phyloP scores from a whole-genome alignment of 2,329 filamentous ascomycete genomes.

The Colletotrichum paranaense region DNA sequence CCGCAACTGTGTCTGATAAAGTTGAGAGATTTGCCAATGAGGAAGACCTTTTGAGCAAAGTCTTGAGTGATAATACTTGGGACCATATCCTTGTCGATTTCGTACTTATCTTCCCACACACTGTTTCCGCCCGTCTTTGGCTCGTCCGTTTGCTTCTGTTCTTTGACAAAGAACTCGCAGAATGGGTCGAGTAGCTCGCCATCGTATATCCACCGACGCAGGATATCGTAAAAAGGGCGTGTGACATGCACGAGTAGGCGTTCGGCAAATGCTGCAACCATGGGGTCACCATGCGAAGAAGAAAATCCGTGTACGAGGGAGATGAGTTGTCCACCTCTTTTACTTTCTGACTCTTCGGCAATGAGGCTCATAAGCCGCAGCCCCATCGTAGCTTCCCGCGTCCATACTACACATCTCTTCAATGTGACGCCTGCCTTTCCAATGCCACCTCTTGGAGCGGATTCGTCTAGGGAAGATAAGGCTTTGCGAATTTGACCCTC shows the following conservation, averaged over 20 bases:
- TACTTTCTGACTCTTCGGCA: conserved; percentile 86
- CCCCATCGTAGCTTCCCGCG: conserved; percentile 95
- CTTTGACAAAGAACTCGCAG: conserved; percentile 92
- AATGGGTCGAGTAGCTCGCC: conserved; percentile 98
- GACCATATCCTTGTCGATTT: conserved; percentile 85
- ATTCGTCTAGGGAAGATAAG: conserved; percentile 77
- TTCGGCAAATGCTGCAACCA: conserved; percentile 93
- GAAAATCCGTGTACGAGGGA: conserved; percentile 94
- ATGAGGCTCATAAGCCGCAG: conserved; percentile 93
- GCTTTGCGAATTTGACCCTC: conserved; percentile 92
- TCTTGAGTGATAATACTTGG: conserved; percentile 93
- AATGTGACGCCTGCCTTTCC: conserved; percentile 92
- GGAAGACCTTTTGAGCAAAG: conserved; percentile 94
- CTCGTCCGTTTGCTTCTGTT: conserved; percentile 72
- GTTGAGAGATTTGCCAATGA: conserved; percentile 97
- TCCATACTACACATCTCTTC: conserved; percentile 97
- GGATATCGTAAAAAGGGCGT: conserved; percentile 94
- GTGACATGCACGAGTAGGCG: conserved; percentile 88
- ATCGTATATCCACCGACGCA: conserved; percentile 97
- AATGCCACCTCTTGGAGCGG: conserved; percentile 75
- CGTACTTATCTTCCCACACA: conserved; percentile 98
- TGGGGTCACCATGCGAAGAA: conserved; percentile 92
- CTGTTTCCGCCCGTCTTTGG: conserved; percentile 67
- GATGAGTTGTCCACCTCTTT: conserved; percentile 90
- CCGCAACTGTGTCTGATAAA: conserved; percentile 97